Evolutionary conservation across 768 basidiomycete species (phyloP), one percentile per base, ranked within the genome.

Genomic region (Pholiota conissans): DNA sequence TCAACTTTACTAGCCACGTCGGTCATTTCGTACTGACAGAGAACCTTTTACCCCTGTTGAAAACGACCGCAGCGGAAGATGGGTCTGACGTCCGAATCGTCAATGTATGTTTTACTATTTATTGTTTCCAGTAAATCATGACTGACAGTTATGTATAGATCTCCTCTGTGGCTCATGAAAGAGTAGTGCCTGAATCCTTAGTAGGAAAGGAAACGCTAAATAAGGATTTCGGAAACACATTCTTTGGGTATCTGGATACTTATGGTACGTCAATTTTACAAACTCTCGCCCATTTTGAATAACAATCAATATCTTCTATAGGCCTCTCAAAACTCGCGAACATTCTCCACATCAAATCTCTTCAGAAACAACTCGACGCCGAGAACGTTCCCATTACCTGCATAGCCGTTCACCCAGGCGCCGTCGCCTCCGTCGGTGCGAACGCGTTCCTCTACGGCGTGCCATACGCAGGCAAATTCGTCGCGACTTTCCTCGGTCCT

Each of bases 261-360:
- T 81, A 79, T 52, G 61, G 77, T 76, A 60, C 26, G 66, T 59
- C 18, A 47, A 26, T 47, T 9, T 13, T 9, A 14, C 27, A 14
- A 28, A 2, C 10, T 30, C 30, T 3, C 26, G n/a, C 28, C 5
- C 13, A 16, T 29, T 27, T 18, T n/a, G n/a, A n/a, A n/a, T n/a
- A n/a, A n/a, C n/a, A n/a, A n/a, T n/a, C n/a, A n/a, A n/a, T n/a
- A n/a, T n/a, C n/a, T n/a, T 20, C 7, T 27, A 6, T n/a, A 86
- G 86, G 65, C 0, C 66, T 76, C 32, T 72, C 81, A 47, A 87
- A 87, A 64, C 67, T 85, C n/a, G 76, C 79, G 16, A 75, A 74
- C 49, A 67, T 81, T 28, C 72, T 86, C 16, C 84, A 76, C 58
- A 78, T 76, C 1, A 77, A 73, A 27, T 74, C 80, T 59, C 69